These are phyloP conservation scores for Panicum hallii DNA, from an alignment of 202 grass and related monocot species.

Conservation along the genomic window DNA sequence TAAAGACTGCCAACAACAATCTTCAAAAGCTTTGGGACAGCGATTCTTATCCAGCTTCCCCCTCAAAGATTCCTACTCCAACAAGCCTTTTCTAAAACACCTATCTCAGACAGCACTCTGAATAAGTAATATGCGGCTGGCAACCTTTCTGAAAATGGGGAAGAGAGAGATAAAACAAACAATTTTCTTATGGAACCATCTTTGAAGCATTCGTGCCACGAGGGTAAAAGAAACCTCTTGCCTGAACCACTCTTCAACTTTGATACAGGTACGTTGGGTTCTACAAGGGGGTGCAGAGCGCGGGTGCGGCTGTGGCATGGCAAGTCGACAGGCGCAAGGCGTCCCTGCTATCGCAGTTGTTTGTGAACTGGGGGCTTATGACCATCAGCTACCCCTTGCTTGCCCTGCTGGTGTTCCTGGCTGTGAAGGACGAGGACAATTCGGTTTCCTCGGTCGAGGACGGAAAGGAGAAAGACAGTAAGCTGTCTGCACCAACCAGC, in stretches of 20 bases:
- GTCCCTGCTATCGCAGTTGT: conserved; percentile 56
- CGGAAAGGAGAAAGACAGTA: background rate
- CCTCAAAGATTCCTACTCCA: background rate
- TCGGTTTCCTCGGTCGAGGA: conserved; percentile 42
- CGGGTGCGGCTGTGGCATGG: conserved; percentile 88
- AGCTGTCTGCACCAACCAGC: conserved; percentile 39
- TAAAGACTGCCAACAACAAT: background rate
- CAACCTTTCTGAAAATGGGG: background rate
- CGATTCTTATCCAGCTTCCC: conserved; percentile 23
- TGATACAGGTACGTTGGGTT: conserved; percentile 80
- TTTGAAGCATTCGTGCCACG: background rate
- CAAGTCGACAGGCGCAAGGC: conserved; percentile 61
- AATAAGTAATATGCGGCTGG: background rate
- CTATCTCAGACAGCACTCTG: background rate
- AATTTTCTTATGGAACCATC: background rate
- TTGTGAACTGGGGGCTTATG: conserved; percentile 81
- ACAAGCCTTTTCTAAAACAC: background rate
- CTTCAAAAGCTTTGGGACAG: background rate
- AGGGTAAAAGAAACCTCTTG: background rate
- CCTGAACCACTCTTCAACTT: background rate
- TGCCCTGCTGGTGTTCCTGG: conserved; percentile 65
- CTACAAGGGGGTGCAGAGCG: conserved; percentile 95
- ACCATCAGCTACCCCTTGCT: conserved; percentile 91
- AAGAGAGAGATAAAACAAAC: background rate
- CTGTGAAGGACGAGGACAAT: conserved; percentile 68